These are phyloP conservation scores for Comarum palustre DNA, from an alignment of 306 rosid genomes.

Conservation along the genomic window DNA sequence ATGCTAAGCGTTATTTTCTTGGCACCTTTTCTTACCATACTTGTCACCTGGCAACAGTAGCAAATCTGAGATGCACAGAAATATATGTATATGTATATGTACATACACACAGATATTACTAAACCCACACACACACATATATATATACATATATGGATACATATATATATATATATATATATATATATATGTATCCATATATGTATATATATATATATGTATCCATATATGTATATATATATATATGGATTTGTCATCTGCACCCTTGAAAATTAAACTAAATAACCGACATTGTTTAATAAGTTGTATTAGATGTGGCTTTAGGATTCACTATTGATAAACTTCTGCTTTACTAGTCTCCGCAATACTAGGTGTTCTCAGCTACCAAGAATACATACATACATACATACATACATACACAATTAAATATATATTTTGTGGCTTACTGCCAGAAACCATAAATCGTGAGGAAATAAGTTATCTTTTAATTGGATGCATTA, in stretches of 20 bases:
- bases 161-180: too few species aligned
- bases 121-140: too few species aligned
- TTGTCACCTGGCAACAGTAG: constrained; percentile 64
- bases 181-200: too few species aligned
- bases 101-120: too few species aligned
- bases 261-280: neutral
- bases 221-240: too few species aligned
- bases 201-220: neutral
- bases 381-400: neutral
- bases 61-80: neutral
- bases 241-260: neutral
- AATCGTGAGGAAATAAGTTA: neutral
- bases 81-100: too few species aligned
- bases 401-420: neutral
- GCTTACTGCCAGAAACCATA: neutral
- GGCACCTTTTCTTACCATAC: constrained; percentile 94
- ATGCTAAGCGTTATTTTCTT: constrained; percentile 78
- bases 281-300: neutral
- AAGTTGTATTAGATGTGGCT: neutral
- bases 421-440: neutral
- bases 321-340: neutral
- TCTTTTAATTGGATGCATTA: neutral
- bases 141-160: too few species aligned
- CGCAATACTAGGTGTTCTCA: neutral
- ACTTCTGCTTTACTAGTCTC: neutral